These are phyloP conservation scores for Friedmanniomyces simplex DNA, from an alignment of 495 filamentous ascomycete species.

Conservation along the genomic window DNA sequence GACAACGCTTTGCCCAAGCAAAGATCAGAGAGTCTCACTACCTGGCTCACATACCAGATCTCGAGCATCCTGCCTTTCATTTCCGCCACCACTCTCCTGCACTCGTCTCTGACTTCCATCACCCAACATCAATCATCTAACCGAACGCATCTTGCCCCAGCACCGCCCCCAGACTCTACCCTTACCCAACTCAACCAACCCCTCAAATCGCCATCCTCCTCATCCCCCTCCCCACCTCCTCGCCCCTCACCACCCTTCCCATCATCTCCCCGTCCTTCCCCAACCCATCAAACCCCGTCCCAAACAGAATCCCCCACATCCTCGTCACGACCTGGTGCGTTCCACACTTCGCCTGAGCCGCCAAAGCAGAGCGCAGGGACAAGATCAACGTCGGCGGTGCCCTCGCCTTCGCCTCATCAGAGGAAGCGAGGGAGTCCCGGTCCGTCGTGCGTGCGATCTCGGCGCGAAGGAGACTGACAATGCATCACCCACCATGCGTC, in stretches of 20 bases:
- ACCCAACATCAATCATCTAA: no score
- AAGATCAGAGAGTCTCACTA: no score
- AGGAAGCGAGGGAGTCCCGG: background rate
- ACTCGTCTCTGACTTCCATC: no score
- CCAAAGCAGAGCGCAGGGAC: background rate
- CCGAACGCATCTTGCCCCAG: no score
- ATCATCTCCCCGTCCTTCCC: background rate
- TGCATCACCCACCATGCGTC: background rate
- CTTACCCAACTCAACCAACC: background rate
- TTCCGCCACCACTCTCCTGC: no score
- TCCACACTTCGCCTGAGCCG: background rate
- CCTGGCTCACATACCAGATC: no score
- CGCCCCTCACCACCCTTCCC: background rate
- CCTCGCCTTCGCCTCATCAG: background rate
- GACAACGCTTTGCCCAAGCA: no score
- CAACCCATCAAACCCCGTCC: conserved; percentile 1
- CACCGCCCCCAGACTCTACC: no score
- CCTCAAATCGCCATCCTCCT: conserved; percentile 9
- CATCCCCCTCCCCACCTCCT: conserved; percentile 2
- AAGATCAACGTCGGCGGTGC: conserved; percentile 3
- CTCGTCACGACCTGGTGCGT: background rate
- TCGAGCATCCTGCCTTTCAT: no score
- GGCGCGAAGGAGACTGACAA: background rate
- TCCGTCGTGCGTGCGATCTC: conserved; percentile 5
- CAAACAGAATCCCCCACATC: conserved; percentile 11